Evolutionary conservation across 345 rosid species (phyloP).

Genomic region (Nephelium lappaceum): DNA sequence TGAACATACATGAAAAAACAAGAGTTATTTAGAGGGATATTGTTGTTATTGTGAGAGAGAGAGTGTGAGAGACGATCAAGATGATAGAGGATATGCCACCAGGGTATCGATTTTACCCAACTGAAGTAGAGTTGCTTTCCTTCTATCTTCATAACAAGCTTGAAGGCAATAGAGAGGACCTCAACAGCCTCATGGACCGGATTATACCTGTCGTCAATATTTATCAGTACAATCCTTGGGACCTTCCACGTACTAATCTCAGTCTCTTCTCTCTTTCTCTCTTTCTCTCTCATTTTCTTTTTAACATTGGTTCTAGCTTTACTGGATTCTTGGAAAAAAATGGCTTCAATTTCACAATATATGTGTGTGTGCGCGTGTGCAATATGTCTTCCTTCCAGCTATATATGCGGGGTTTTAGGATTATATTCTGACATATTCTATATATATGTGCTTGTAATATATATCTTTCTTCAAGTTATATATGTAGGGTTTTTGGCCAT

Average conservation of each 20-base stretch:
- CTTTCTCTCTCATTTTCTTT: neutral
- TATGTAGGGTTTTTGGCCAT: too few relatives aligned
- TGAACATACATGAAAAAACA: neutral
- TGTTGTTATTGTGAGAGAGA: neutral
- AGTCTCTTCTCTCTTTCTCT: neutral
- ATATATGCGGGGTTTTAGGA: too few relatives aligned
- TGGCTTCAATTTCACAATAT: too few relatives aligned
- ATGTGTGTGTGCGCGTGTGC: too few relatives aligned
- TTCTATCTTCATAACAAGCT: slow-evolving; percentile 48
- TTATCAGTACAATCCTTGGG: slow-evolving; percentile 46
- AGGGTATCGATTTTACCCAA: slow-evolving; percentile 65
- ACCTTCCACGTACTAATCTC: slow-evolving; percentile 52
- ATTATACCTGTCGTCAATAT: slow-evolving; percentile 56
- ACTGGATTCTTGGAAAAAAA: neutral
- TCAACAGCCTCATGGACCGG: slow-evolving; percentile 38
- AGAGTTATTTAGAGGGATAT: too few relatives aligned
- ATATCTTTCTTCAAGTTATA: too few relatives aligned
- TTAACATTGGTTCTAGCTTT: neutral
- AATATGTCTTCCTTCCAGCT: too few relatives aligned
- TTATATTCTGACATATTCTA: too few relatives aligned
- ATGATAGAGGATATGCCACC: slow-evolving; percentile 45
- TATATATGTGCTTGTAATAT: too few relatives aligned
- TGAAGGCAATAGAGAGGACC: slow-evolving; percentile 35
- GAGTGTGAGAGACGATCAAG: neutral
- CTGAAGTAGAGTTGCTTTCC: slow-evolving; percentile 54